Base-by-base conservation (phyloP, 768 basidiomycete species). In the Leccinum imitatum region DNA sequence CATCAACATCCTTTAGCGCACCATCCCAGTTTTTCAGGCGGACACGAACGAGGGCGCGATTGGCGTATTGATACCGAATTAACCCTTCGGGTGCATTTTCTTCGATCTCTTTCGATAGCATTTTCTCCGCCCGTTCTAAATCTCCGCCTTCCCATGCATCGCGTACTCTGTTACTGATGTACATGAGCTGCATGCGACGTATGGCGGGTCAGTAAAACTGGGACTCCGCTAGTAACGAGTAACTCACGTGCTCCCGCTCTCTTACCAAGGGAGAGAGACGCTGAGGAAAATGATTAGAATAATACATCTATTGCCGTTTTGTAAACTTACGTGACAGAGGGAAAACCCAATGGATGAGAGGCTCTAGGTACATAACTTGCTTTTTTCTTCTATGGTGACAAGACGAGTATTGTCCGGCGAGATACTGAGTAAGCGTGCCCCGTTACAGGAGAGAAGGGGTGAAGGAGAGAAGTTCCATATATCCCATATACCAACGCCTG, bases 41-140 rank as follows among this genome's bases (percentile, higher is more conserved):
- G 1, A 27, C n/a, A 13, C 67, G 66, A 50, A 67, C 53, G 23
- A 67, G 50, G 14, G 67, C 57, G 37, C 66, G 67, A 19, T 63
- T 67, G 14, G 55, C 66, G 19, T 39, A 54, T 5, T 33, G 10
- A 50, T 68, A 63, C 17, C 15, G 25, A 17, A 23, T 3, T n/a
- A 56, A 54, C 33, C 5, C 30, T 31, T 7, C 44, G 13, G 35
- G 23, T 2, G 15, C 11, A 37, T 51, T 1, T 10, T 58, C 54
- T 47, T 37, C 30, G 21, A 68, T 65, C 48, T 68, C 63, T 33
- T 33, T 57, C 1, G 59, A 58, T 19, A 67, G 33, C 1, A 39
- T 53, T n/a, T 52, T 10, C 27, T 68, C 67, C 4, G 33, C 50
- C 6, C 41, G 47, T 17, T n/a, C 15, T 11, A 65, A 23, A 3